phyloP scores from a whole-genome alignment of 1,139 yeast genomes.

The Hemisphaericaspora xylofermentans region DNA sequence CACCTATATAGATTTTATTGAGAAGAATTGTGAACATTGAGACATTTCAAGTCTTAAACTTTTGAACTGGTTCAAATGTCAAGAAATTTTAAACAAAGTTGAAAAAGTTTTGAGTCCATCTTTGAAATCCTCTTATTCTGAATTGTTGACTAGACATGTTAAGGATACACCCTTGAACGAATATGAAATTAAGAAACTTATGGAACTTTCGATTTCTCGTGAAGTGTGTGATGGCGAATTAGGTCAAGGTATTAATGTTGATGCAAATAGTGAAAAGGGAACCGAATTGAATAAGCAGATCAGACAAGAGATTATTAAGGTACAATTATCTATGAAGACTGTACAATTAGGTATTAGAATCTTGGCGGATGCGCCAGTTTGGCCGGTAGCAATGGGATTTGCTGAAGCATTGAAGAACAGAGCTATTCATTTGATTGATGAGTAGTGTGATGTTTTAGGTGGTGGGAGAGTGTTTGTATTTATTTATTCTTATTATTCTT shows the following conservation, averaged over 20 bases:
- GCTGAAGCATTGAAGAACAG: conserved; percentile 74
- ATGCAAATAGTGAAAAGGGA: conserved; percentile 9
- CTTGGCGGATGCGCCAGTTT: conserved; percentile 77
- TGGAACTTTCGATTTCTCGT: conserved; percentile 11
- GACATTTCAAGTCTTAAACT: conserved; percentile 43
- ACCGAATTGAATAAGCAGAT: conserved; percentile 23
- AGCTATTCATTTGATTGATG: conserved; percentile 38
- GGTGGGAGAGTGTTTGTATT: neutral
- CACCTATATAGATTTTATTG: conserved; percentile 57
- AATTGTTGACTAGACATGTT: conserved; percentile 41
- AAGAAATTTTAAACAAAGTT: conserved; percentile 51
- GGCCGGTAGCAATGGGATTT: conserved; percentile 76
- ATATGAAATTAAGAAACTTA: conserved; percentile 5
- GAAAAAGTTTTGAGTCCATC: conserved; percentile 44
- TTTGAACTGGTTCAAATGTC: conserved; percentile 52
- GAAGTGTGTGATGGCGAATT: conserved; percentile 14
- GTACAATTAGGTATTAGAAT: conserved; percentile 68
- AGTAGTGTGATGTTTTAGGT: neutral
- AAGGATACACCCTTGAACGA: conserved; percentile 7
- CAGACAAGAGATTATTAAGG: conserved; percentile 33
- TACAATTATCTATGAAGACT: conserved; percentile 55
- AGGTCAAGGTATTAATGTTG: conserved; percentile 9
- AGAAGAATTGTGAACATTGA: conserved; percentile 28
- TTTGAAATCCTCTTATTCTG: conserved; percentile 44
- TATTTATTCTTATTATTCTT: neutral